Evolutionary conservation across 2,329 filamentous ascomycete genomes (phyloP), one percentile per base, ranked within the genome.

Genomic region (Pseudogymnoascus sp.): DNA sequence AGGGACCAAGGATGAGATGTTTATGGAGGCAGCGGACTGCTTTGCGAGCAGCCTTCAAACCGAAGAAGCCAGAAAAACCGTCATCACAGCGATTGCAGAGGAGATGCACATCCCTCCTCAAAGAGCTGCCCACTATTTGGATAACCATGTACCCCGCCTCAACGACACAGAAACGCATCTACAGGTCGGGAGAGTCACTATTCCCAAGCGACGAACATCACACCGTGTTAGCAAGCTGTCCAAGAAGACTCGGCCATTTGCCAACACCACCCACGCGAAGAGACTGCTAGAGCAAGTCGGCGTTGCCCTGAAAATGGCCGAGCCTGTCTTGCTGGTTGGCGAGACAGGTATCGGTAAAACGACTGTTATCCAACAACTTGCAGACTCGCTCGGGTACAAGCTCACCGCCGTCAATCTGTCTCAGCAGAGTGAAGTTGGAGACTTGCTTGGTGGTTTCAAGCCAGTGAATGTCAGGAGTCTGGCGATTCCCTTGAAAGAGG

Each of bases 271-370:
- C 21, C 90, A 96, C 67, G 93, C 93, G 0, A 85, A 91, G 67
- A 85, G 89, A 66, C 81, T 96, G 11, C 83, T 99, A 60, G 96
- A 99, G 73, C 91, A 96, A 73, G 89, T 97, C 63, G 87, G 90
- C 1, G 87, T 91, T 38, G 89, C 92, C 1, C 85, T 97, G 5
- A 87, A 89, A 66, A 84, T 92, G 70, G 84, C 85, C n/a, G 95
- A 99, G 71, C 92, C 96, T 3, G 84, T 96, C 1, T 78, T 99
- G 16, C 84, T 99, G 28, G 95, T 99, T n/a, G 95, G 95, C 72
- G 95, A 99, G 78, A 99, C 95, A 6, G 95, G 95, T 79, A 97
- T 96, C 60, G 95, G 95, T 70, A 99, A 99, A 77, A 99, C 95
- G 0, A 96, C 95, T 0, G 90, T 95, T 25, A 88, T 99, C 12